phyloP scores from a whole-genome alignment of 2,329 filamentous ascomycete species.

The Xylariaceae sp. region DNA sequence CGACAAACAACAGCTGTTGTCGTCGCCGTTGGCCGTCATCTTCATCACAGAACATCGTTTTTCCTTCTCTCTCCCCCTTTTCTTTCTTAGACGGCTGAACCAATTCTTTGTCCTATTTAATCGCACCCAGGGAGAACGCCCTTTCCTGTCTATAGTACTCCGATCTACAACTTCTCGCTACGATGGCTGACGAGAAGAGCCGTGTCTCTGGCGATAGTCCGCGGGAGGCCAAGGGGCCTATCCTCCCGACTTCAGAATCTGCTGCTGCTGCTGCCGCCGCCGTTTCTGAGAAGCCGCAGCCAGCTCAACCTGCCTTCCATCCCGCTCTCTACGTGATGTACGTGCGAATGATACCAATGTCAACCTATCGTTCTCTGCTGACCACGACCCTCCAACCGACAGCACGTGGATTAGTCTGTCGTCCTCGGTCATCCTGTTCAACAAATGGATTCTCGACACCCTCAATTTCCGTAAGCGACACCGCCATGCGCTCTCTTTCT shows the following conservation, averaged over 20 bases:
- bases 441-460: conserved; percentile 95
- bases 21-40: neutral
- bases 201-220: conserved; percentile 75
- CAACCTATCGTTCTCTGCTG: neutral
- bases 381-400: conserved; percentile 16
- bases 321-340: conserved; percentile 81
- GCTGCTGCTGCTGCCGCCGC: conserved; percentile 50
- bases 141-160: conserved; percentile 6
- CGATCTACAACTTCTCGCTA: conserved; percentile 18
- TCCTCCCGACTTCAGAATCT: conserved; percentile 79
- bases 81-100: conserved; percentile 1
- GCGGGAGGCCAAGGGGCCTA: conserved; percentile 55
- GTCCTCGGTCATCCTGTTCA: conserved; percentile 95
- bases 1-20: neutral
- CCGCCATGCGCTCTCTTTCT: neutral
- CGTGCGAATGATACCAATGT: conserved; percentile 28
- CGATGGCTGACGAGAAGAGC: conserved; percentile 73
- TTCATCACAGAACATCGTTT: neutral
- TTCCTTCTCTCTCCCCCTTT: neutral
- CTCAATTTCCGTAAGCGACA: conserved; percentile 73
- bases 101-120: conserved; percentile 14
- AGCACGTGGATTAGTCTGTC: conserved; percentile 91
- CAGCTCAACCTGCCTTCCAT: conserved; percentile 63
- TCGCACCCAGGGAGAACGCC: conserved; percentile 6
- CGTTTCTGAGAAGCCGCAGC: conserved; percentile 62